Conservation (phyloP, 169 alveolate genomes). For the Eimeria maxima region DNA sequence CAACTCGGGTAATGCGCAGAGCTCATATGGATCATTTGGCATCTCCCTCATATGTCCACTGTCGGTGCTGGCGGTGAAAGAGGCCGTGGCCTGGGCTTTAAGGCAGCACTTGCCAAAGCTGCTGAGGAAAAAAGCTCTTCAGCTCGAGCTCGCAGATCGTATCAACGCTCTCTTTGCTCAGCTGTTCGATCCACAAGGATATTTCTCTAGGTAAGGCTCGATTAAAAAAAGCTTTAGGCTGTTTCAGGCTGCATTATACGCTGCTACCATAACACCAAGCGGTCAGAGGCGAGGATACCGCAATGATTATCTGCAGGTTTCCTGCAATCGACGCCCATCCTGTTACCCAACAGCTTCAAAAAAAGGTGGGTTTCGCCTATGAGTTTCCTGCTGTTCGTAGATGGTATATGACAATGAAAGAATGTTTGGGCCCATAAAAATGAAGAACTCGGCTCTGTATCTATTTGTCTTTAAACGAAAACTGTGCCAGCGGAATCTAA, state of each 20-base stretch:
- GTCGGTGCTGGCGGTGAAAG: slow-evolving; percentile 56
- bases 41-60: slow-evolving; percentile 52
- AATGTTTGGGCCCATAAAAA: background rate
- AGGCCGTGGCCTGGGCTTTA: slow-evolving; percentile 62
- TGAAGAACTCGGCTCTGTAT: background rate
- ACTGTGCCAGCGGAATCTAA: background rate
- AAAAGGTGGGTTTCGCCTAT: background rate
- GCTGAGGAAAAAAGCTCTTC: background rate
- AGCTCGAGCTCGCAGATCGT: slow-evolving; percentile 67
- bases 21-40: slow-evolving; percentile 37
- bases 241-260: background rate
- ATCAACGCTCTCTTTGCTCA: slow-evolving; percentile 50
- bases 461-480: background rate
- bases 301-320: background rate
- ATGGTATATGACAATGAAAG: background rate
- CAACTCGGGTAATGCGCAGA: background rate
- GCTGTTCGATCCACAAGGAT: slow-evolving; percentile 59
- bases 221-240: background rate
- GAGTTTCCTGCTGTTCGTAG: background rate
- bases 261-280: background rate
- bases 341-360: slow-evolving; percentile 44
- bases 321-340: slow-evolving; percentile 74
- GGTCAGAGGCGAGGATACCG: background rate
- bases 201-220: slow-evolving; percentile 25
- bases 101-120: slow-evolving; percentile 48